These are phyloP conservation scores for Aspergillus ochraceoroseus DNA, from an alignment of 2,329 filamentous ascomycete genomes.

Conservation along the genomic window DNA sequence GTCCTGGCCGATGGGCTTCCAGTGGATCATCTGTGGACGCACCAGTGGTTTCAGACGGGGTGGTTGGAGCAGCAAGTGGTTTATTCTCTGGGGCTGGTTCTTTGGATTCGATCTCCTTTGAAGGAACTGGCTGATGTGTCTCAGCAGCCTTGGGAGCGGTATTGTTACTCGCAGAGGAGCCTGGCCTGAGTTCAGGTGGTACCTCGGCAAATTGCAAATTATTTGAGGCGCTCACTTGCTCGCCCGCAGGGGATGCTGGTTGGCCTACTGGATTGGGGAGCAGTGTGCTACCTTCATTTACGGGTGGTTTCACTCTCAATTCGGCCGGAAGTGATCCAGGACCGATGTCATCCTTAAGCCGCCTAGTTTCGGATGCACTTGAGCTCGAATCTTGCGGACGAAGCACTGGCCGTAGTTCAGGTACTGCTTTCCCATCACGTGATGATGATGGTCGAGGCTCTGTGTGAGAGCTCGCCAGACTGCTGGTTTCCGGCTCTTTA, in stretches of 20 bases:
- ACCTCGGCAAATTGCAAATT: slow-evolving; percentile 19
- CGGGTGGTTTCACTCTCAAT: slow-evolving; percentile 27
- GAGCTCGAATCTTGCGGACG: slow-evolving; percentile 20
- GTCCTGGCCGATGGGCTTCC: slow-evolving; percentile 62
- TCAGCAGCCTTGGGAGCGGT: slow-evolving; percentile 12
- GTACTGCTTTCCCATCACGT: slow-evolving; percentile 24
- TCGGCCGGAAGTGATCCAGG: slow-evolving; percentile 28
- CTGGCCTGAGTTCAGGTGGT: slow-evolving; percentile 23
- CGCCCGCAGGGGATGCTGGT: slow-evolving; percentile 31
- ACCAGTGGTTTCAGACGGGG: slow-evolving; percentile 15
- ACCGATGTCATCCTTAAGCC: slow-evolving; percentile 27
- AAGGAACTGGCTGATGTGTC: slow-evolving; percentile 5
- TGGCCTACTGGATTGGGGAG: slow-evolving; percentile 36
- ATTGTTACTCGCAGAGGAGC: slow-evolving; percentile 17
- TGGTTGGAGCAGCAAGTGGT: slow-evolving; percentile 13
- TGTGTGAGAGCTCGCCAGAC: slow-evolving; percentile 19
- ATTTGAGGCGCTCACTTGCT: slow-evolving; percentile 21
- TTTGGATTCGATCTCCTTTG: slow-evolving; percentile 10
- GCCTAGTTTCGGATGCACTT: slow-evolving; percentile 20
- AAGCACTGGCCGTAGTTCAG: slow-evolving; percentile 21
- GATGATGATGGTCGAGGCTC: slow-evolving; percentile 27
- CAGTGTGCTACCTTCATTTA: slow-evolving; percentile 29
- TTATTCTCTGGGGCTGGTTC: slow-evolving; percentile 13
- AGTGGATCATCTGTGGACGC: slow-evolving; percentile 45
- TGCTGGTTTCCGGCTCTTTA: slow-evolving; percentile 21